Base-by-base conservation (phyloP, 306 rosid genomes). In the Prunus dulcis region DNA sequence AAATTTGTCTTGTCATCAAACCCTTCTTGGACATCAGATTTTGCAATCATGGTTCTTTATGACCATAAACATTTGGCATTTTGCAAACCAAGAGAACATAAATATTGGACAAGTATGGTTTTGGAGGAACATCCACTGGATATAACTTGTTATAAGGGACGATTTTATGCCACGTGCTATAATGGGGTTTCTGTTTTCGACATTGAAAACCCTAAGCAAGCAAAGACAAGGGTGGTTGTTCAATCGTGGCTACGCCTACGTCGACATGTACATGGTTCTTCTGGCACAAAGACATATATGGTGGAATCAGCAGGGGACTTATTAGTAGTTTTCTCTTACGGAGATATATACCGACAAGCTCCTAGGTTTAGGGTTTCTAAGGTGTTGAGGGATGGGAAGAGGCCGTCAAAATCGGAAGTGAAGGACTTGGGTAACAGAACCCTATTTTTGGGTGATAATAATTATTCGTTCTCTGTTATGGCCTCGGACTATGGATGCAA, bases 11-110 rank as follows among this genome's bases (percentile, higher is more conserved):
- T 38, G 8, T 43, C 72, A 67, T 22, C 34, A 15, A 67, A 19
- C 12, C 72, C 55, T 67, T 67, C 72, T 12, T 67, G 34, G 55
- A 67, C n/a, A 67, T 67, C 72, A 2, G 4, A 46, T 67, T 67
- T 43, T 23, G n/a, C 9, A 8, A 19, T 20, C 55, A 6, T 22
- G 55, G 5, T 67, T n/a, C 2, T 11, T 12, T 20, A 38, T 51
- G 13, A 3, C 20, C 6, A 5, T 20, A 0, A 3, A 0, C 0
- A 0, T 4, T 22, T 67, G 12, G 34, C 32, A 22, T 22, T 20
- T 43, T 67, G 17, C n/a, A 12, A 15, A 17, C 55, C 72, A 17
- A 28, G 55, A 7, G 25, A 38, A 38, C 43, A 45, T 15, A 43
- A 67, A 12, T 4, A 67, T 45, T 67, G 72, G 55, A 67, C 71